Percentiles rank a stretch among this genome's conserved stretches.
Evolutionary conservation across 208 protist species (phyloP).

Genomic region (Trypanosoma brucei): DNA sequence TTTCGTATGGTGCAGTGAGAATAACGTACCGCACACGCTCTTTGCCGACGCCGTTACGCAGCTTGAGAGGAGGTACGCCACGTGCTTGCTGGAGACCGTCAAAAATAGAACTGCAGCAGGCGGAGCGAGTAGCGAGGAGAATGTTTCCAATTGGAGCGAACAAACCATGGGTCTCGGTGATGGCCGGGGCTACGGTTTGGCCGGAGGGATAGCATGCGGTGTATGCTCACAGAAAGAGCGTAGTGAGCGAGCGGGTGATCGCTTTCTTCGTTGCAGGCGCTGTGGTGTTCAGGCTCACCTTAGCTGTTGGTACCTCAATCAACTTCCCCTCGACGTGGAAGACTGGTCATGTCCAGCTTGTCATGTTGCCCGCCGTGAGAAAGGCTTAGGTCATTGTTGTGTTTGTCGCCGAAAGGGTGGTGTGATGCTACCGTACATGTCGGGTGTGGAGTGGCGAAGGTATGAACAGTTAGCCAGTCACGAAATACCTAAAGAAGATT

Average conservation of each 20-base stretch:
- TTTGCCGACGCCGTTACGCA: constrained; percentile 51
- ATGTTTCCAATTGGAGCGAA: too few species aligned
- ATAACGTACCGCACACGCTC: constrained; percentile 24
- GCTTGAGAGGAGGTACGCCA: constrained; percentile 65
- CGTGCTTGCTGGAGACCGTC: constrained; percentile 27
- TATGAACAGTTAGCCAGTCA: background rate
- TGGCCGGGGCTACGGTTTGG: background rate
- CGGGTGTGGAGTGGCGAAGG: constrained; percentile 4
- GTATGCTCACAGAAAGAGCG: constrained; percentile 15
- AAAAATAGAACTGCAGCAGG: constrained; percentile 3
- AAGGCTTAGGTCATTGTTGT: constrained; percentile 28
- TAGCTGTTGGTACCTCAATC: constrained; percentile 54
- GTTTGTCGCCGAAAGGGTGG: constrained; percentile 54
- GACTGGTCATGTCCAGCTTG: constrained; percentile 63
- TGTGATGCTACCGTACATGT: constrained; percentile 49
- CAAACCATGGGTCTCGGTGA: too few species aligned
- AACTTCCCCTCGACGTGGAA: constrained; percentile 27
- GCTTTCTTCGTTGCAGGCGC: constrained; percentile 34
- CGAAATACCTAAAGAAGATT: background rate
- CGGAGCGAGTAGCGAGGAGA: too few species aligned
- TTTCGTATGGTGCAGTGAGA: constrained; percentile 51
- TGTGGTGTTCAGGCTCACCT: constrained; percentile 55
- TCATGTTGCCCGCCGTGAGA: constrained; percentile 24
- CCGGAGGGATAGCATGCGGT: background rate
- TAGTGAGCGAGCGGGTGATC: constrained; percentile 2